Evolutionary conservation across 345 rosid species (phyloP), one percentile per base, ranked within the genome.

Genomic region (Moringa oleifera): DNA sequence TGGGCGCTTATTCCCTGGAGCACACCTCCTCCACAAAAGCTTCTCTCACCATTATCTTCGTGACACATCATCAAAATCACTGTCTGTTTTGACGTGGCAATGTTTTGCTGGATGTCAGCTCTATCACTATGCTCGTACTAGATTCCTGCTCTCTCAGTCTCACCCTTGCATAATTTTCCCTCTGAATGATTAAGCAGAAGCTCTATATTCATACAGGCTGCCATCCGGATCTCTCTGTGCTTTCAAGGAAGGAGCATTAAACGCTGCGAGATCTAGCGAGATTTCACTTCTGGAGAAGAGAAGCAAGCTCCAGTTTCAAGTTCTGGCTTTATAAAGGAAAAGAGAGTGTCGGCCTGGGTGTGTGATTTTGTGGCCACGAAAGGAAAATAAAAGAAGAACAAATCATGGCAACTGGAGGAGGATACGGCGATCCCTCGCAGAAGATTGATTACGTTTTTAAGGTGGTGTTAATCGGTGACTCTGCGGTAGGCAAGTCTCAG

Each of bases 401-500:
- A 21, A 60, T 53, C 13, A 88, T 92, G 98, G 83, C 87, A 19
- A 71, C 70, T 50, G 89, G 80, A 45, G 85, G 74, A 55, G 86
- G 83, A 21, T 83, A 74, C 55, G 87, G 79, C n/a, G 93, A 74
- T 24, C 74, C 80, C 53, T 72, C 76, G 28, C 86, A 85, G 33
- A 90, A 84, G 78, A 81, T 85, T 15, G 85, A 89, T 70, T 92
- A 86, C 65, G 88, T 87, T 4, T 84, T 87, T 82, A 92, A 92
- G 73, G 85, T 92, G 20, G 98, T 92, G 41, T 59, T 92, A 56
- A 89, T 92, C 64, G 98, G 98, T 9, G 97, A 92, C 76, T 92
- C 98, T 0, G 97, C 98, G 0, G 98, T 92, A 0, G 98, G 97
- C 0, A 92, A 92, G 68, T 92, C 98, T 23, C 96, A 92, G 72